These are phyloP conservation scores for Paecilomyces dactylethromorphus DNA, from an alignment of 2,329 filamentous ascomycete genomes.

Conservation along the genomic window DNA sequence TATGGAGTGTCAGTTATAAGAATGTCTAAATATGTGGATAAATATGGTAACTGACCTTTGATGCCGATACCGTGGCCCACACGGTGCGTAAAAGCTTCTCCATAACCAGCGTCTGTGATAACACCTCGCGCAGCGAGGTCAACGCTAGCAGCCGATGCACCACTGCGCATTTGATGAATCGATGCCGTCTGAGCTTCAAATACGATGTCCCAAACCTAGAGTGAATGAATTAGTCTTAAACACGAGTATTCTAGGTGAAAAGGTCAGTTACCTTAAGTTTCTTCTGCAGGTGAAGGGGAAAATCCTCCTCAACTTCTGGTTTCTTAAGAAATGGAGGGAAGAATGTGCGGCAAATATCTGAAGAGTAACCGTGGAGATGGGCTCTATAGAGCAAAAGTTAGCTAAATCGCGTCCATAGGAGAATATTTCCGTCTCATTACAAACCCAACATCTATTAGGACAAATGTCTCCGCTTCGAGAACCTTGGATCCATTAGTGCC, in stretches of 20 bases:
- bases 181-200: slow-evolving; percentile 56
- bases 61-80: slow-evolving; percentile 61
- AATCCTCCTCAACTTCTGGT: slow-evolving; percentile 7
- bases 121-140: slow-evolving; percentile 55
- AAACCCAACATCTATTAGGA: slow-evolving; percentile 55
- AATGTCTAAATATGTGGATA: neutral
- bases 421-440: slow-evolving; percentile 1
- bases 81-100: slow-evolving; percentile 54
- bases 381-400: slow-evolving; percentile 27
- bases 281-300: slow-evolving; percentile 28
- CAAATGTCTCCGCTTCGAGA: slow-evolving; percentile 49
- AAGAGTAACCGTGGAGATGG: slow-evolving; percentile 57
- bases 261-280: slow-evolving; percentile 34
- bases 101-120: slow-evolving; percentile 54
- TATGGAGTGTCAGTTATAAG: neutral
- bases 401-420: neutral
- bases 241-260: neutral
- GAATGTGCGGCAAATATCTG: slow-evolving; percentile 59
- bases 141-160: slow-evolving; percentile 52
- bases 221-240: neutral
- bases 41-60: slow-evolving; percentile 36
- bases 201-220: slow-evolving; percentile 53
- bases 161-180: slow-evolving; percentile 43
- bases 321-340: slow-evolving; percentile 37
- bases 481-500: slow-evolving; percentile 41